phyloP scores from a whole-genome alignment of 208 protist genomes.

The Acanthamoeba rhysodes region DNA sequence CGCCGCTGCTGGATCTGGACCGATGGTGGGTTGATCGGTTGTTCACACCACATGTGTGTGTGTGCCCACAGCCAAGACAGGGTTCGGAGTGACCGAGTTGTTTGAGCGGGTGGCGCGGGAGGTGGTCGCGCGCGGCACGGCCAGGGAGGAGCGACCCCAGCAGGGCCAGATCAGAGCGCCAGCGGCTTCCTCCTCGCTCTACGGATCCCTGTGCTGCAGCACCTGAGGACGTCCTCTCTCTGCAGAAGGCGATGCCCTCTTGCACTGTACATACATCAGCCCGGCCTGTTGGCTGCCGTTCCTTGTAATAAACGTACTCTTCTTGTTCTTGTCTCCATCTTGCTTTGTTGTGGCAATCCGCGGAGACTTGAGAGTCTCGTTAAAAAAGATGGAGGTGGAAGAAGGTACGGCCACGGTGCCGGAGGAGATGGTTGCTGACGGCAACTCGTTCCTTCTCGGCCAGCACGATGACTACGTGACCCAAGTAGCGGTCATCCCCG shows the following conservation, averaged over 20 bases:
- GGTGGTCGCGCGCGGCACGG: neutral
- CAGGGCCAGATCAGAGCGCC: neutral
- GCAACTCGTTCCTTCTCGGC: neutral
- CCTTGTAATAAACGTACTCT: neutral
- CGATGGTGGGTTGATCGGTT: neutral
- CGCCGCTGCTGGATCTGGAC: neutral
- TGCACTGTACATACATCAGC: neutral
- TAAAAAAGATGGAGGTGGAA: neutral
- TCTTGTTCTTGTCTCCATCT: neutral
- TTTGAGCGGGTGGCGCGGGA: neutral
- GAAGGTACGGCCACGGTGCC: neutral
- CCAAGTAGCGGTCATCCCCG: neutral
- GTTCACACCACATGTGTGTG: neutral
- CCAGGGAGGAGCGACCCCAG: neutral
- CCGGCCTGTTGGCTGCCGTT: too few species aligned
- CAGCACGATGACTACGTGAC: constrained; percentile 2
- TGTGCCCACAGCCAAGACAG: constrained; percentile 29
- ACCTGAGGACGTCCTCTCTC: too few species aligned
- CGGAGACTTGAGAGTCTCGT: too few species aligned
- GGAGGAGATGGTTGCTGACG: neutral
- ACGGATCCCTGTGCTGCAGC: neutral
- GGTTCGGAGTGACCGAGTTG: neutral
- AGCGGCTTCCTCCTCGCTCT: neutral
- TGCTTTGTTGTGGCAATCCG: neutral
- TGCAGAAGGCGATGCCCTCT: neutral